A percentile compares a stretch with the other conserved stretches of the same genome.
phyloP scores from a whole-genome alignment of 108 stramenopile genomes.

The Cyclostephanos tholiformis region DNA sequence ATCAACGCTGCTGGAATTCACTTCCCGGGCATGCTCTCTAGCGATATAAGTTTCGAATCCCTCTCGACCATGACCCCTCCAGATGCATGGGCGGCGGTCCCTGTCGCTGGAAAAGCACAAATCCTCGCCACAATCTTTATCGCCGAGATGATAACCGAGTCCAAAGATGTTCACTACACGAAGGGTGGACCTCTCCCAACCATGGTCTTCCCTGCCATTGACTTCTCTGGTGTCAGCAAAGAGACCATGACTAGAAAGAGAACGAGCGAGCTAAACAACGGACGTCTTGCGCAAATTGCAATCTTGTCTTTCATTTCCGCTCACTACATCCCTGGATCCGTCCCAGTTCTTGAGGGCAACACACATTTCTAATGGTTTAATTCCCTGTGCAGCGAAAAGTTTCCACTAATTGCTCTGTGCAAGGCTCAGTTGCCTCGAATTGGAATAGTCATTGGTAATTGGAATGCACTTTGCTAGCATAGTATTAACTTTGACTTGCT shows the following conservation, averaged over 20 bases:
- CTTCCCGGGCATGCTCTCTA: conserved; percentile 80
- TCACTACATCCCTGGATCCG: conserved; percentile 76
- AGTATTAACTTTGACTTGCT: background rate
- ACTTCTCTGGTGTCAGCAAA: conserved; percentile 74
- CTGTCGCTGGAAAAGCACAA: conserved; percentile 82
- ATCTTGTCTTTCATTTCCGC: conserved; percentile 77
- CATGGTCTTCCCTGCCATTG: conserved; percentile 86
- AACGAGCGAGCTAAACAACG: conserved; percentile 78
- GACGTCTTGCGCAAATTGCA: conserved; percentile 81
- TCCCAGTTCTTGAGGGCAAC: conserved; percentile 68
- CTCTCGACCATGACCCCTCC: conserved; percentile 81
- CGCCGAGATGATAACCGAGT: conserved; percentile 76
- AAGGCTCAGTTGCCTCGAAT: background rate
- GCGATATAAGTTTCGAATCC: conserved; percentile 67
- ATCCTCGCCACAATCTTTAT: conserved; percentile 79
- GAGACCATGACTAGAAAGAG: conserved; percentile 65
- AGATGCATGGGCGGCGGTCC: conserved; percentile 85
- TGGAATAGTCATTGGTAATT: background rate
- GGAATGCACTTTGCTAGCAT: background rate
- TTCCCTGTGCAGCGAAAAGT: background rate
- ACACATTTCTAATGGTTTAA: conserved; percentile 57
- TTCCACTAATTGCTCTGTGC: background rate
- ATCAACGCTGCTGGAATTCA: conserved; percentile 74
- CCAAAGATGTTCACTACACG: conserved; percentile 76
- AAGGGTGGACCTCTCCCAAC: conserved; percentile 78